Evolutionary conservation across 2,329 filamentous ascomycete species (phyloP), one percentile per base, ranked within the genome.

Genomic region (Beauveria scarabaeidicola): DNA sequence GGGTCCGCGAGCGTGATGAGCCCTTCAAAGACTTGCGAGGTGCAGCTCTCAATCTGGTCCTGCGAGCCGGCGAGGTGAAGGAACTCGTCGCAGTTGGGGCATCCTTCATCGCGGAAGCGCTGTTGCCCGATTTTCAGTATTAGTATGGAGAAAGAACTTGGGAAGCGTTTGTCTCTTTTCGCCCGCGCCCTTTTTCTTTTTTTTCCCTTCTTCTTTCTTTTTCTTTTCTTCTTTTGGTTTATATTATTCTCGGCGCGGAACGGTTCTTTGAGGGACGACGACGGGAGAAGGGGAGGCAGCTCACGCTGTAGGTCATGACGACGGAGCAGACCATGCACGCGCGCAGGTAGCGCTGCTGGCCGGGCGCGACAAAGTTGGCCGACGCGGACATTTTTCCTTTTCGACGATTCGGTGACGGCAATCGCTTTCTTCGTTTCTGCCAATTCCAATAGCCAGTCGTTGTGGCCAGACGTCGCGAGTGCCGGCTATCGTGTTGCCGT

Each of bases 271-370:
- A 36, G 32, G 32, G 11, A 36, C 11, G 32, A 36, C 11, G 25
- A 2, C 17, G 52, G 27, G n/a, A 46, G 17, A 25, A 56, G 52
- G 15, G 62, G 51, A 36, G 63, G 38, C 54, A 58, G 72, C 82
- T 66, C 78, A 91, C 89, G 65, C 81, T 81, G 69, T 87, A 85
- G 62, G 89, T 87, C 80, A 93, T 91, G 65, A 97, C 90, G 71
- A 97, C 89, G 58, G 91, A 93, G 84, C 94, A 99, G 67, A 97
- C 91, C 91, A 99, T 97, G 81, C 94, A 99, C 69, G 94, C 94
- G 75, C 94, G 92, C 66, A 96, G 83, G 72, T 90, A 87, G 75
- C 92, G 90, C 77, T 88, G 86, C 75, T 94, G 89, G 71, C 80
- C 81, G 7, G 89, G 82, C 17, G 88, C 77, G 63, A 91, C 87